phyloP scores from a whole-genome alignment of 345 rosid species.

The Euphorbia peplus region DNA sequence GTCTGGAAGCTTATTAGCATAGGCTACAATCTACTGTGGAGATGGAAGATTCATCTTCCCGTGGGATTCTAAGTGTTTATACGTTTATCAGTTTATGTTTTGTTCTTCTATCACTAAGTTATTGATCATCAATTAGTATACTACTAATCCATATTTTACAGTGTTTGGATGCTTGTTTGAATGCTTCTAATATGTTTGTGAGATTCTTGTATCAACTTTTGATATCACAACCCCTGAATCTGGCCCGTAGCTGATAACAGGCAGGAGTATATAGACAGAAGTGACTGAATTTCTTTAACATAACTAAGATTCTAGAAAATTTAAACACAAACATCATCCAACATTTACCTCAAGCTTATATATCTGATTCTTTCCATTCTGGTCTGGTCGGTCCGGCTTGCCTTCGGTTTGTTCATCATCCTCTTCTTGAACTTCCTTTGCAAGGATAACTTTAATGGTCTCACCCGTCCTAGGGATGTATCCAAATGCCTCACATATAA shows the following conservation, averaged over 20 bases:
- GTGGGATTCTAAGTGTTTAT: too few species aligned
- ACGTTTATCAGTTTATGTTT: too few species aligned
- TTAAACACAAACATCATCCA: slow-evolving; percentile 6
- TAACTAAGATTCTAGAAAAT: too few species aligned
- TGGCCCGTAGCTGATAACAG: not conserved
- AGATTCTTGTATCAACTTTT: too few species aligned
- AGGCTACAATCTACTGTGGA: too few species aligned
- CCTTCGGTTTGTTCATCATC: slow-evolving; percentile 52
- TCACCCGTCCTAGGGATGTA: slow-evolving; percentile 97
- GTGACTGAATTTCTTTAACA: not conserved
- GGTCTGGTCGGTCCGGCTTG: slow-evolving; percentile 63
- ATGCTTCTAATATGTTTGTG: too few species aligned
- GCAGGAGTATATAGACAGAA: not conserved
- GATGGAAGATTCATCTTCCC: too few species aligned
- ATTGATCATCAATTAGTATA: too few species aligned
- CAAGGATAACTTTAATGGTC: slow-evolving; percentile 67
- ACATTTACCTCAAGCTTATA: slow-evolving; percentile 80
- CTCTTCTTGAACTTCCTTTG: slow-evolving; percentile 77
- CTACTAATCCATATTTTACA: too few species aligned
- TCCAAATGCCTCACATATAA: slow-evolving; percentile 94
- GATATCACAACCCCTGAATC: not conserved
- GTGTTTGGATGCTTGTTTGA: too few species aligned
- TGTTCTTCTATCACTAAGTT: too few species aligned
- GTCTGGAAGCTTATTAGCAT: too few species aligned
- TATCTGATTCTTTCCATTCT: slow-evolving; percentile 62